These are phyloP conservation scores for Cylindrotheca fusiformis DNA, from an alignment of 108 stramenopile genomes.

Conservation along the genomic window DNA sequence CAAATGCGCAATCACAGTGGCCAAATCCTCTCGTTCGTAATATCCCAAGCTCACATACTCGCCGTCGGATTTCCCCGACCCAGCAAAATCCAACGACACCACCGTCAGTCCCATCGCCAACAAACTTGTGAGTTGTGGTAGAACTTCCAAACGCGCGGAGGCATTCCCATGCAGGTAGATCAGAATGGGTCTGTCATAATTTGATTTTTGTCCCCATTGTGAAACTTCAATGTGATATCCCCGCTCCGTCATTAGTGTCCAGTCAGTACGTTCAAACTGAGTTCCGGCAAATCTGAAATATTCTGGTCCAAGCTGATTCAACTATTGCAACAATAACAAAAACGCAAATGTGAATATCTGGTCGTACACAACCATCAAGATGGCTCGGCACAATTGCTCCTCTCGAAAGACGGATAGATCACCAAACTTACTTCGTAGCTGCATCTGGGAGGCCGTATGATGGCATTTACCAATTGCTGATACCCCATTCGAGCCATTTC, in stretches of 20 bases:
- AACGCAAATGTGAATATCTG: no score
- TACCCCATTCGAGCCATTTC: constrained; percentile 73
- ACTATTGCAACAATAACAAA: no score
- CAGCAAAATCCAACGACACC: constrained; percentile 95
- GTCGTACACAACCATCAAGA: no score
- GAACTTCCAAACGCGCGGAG: constrained; percentile 72
- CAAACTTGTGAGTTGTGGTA: constrained; percentile 77
- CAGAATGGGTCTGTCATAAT: constrained; percentile 18
- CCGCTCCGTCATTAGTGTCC: constrained; percentile 73
- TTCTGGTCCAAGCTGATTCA: constrained; percentile 47
- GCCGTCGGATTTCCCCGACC: constrained; percentile 88
- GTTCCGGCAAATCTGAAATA: constrained; percentile 63
- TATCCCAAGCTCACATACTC: constrained; percentile 93
- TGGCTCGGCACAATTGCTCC: no score
- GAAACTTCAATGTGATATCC: constrained; percentile 72
- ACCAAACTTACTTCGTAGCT: constrained; percentile 47
- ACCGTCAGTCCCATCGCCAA: constrained; percentile 69
- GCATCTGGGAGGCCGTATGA: constrained; percentile 93
- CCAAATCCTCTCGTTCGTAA: constrained; percentile 93
- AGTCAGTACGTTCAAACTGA: constrained; percentile 83
- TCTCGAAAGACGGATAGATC: no score
- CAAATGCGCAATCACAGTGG: constrained; percentile 79
- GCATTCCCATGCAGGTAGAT: constrained; percentile 91
- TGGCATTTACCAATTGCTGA: constrained; percentile 89
- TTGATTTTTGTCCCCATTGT: constrained; percentile 80